Evolutionary conservation across 2,329 filamentous ascomycete species (phyloP).

Genomic region (Apiospora rasikravindrae): DNA sequence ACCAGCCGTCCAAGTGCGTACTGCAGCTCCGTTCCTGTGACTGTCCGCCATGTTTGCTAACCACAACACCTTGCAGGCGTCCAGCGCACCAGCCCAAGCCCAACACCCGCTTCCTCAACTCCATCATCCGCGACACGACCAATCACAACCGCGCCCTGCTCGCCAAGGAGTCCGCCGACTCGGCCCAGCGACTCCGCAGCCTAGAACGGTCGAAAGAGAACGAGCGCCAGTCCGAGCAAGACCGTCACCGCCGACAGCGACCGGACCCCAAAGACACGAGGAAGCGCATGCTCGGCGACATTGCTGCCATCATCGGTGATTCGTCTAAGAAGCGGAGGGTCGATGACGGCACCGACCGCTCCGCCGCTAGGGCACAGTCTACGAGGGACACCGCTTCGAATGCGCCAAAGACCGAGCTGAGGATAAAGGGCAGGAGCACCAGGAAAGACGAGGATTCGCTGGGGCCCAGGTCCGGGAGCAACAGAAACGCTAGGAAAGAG

Average conservation of each 20-base stretch:
- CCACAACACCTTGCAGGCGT: constrained; percentile 52
- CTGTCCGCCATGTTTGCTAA: constrained; percentile 1
- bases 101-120: constrained; percentile 86
- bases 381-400: background rate
- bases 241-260: constrained; percentile 44
- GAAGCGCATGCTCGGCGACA: constrained; percentile 64
- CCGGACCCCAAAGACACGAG: constrained; percentile 58
- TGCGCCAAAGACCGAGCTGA: constrained; percentile 1
- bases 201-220: constrained; percentile 57
- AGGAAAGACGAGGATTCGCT: constrained; percentile 23
- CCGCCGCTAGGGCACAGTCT: constrained; percentile 18
- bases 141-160: constrained; percentile 86
- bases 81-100: constrained; percentile 75
- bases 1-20: constrained; percentile 50
- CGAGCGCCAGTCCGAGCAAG: constrained; percentile 42
- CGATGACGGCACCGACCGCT: constrained; percentile 30
- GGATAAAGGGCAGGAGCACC: constrained; percentile 24
- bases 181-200: constrained; percentile 70
- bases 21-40: background rate
- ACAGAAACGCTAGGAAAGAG: constrained; percentile 33
- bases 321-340: constrained; percentile 43
- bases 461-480: constrained; percentile 29
- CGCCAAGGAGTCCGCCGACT: constrained; percentile 83
- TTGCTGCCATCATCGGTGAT: constrained; percentile 61
- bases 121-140: constrained; percentile 88